Evolutionary conservation across 2,329 filamentous ascomycete genomes (phyloP).

Genomic region (Pseudopithomyces chartarum): DNA sequence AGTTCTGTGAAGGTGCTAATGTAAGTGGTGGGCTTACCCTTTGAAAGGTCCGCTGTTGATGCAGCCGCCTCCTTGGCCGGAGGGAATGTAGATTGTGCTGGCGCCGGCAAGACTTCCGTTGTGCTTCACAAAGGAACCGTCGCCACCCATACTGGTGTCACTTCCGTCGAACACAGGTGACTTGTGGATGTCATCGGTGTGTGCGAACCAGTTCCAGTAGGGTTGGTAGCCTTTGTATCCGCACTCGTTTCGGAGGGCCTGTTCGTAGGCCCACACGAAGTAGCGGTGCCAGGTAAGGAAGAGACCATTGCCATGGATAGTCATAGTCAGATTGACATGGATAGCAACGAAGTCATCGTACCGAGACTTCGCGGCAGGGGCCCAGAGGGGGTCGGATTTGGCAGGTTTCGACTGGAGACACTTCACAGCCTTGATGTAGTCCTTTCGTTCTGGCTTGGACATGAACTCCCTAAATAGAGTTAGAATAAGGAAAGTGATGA

Average conservation of each 20-base stretch:
- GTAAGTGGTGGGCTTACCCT: not conserved
- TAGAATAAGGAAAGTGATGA: not conserved
- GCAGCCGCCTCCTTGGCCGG: conserved; percentile 62
- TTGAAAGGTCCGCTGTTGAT: conserved; percentile 41
- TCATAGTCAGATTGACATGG: conserved; percentile 25
- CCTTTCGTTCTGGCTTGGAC: not conserved
- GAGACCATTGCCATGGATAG: conserved; percentile 25
- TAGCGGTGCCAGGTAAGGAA: conserved; percentile 45
- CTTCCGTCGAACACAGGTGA: conserved; percentile 17
- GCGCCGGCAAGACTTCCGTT: conserved; percentile 19
- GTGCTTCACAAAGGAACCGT: conserved; percentile 47
- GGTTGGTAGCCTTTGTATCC: conserved; percentile 27
- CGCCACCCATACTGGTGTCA: conserved; percentile 55
- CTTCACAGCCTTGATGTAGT: conserved; percentile 19
- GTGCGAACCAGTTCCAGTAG: conserved; percentile 2
- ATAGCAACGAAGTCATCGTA: conserved; percentile 35
- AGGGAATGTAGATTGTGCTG: conserved; percentile 38
- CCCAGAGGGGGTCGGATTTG: conserved; percentile 12
- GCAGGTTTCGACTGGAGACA: conserved; percentile 22
- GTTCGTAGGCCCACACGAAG: conserved; percentile 43
- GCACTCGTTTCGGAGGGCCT: conserved; percentile 46
- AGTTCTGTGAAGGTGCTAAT: not conserved
- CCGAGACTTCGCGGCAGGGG: conserved; percentile 25
- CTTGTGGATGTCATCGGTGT: not conserved
- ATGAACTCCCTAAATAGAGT: not conserved